These are phyloP conservation scores for Ceratocystis huliohia DNA, from an alignment of 2,329 filamentous ascomycete genomes.

Conservation along the genomic window DNA sequence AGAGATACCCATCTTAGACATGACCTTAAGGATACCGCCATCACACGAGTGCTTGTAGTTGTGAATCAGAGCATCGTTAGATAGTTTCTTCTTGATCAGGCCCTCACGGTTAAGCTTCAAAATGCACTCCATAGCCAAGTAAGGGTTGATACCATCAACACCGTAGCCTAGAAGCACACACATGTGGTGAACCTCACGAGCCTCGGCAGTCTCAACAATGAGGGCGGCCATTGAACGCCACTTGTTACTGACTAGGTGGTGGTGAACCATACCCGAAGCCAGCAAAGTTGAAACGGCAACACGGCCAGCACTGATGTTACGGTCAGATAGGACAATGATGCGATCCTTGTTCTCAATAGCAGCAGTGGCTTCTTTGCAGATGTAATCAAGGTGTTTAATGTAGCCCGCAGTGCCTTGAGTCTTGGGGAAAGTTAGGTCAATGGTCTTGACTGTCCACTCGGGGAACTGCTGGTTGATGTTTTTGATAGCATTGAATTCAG, in stretches of 20 bases:
- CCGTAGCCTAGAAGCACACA: conserved; percentile 94
- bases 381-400: conserved; percentile 71
- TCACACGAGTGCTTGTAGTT: conserved; percentile 98
- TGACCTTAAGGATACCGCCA: conserved; percentile 93
- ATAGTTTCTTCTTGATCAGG: conserved; percentile 79
- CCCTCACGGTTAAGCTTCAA: conserved; percentile 91
- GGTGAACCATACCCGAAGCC: conserved; percentile 86
- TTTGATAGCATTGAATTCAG: conserved; percentile 78
- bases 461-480: conserved; percentile 61
- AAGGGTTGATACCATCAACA: conserved; percentile 87
- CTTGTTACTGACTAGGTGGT: conserved; percentile 89
- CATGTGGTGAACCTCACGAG: conserved; percentile 96
- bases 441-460: conserved; percentile 76
- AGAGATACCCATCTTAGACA: conserved; percentile 99
- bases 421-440: conserved; percentile 91
- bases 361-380: conserved; percentile 72
- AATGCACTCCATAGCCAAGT: conserved; percentile 91
- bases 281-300: conserved; percentile 76
- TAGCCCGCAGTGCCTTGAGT: conserved; percentile 71
- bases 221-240: conserved; percentile 83
- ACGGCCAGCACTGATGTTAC: conserved; percentile 68
- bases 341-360: conserved; percentile 74
- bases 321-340: conserved; percentile 80
- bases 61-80: conserved; percentile 68
- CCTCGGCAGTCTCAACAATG: conserved; percentile 84